Conservation (phyloP, 495 filamentous ascomycete genomes). For the Aspergillus haitiensis region DNA sequence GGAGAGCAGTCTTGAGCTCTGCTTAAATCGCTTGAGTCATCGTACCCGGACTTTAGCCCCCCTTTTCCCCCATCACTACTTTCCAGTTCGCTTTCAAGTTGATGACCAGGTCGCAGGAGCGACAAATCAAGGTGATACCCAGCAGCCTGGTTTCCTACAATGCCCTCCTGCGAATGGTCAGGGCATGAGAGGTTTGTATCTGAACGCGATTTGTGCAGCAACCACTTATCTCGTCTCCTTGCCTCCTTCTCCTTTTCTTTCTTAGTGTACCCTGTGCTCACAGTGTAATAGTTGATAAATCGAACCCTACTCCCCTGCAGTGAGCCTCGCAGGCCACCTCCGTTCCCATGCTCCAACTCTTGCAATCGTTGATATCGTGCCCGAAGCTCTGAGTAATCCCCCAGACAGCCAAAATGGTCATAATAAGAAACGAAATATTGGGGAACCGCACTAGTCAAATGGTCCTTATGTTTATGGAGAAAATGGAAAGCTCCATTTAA, state of each 20-base stretch:
- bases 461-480: constrained; percentile 72
- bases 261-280: constrained; percentile 65
- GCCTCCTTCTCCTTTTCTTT: constrained; percentile 13
- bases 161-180: neutral
- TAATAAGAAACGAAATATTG: constrained; percentile 75
- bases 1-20: neutral
- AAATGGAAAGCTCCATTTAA: constrained; percentile 72
- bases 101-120: too few species aligned
- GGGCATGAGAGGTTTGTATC: neutral
- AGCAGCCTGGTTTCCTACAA: too few species aligned
- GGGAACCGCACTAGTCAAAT: constrained; percentile 65
- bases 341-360: neutral
- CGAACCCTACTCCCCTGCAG: constrained; percentile 23
- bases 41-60: neutral
- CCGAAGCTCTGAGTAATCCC: constrained; percentile 66
- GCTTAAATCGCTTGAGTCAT: neutral
- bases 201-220: neutral
- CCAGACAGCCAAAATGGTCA: constrained; percentile 78
- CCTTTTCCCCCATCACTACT: too few species aligned
- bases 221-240: neutral
- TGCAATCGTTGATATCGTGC: neutral
- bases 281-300: constrained; percentile 83
- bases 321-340: neutral
- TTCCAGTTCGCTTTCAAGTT: too few species aligned
- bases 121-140: too few species aligned